Conservation (phyloP, 2,329 filamentous ascomycete genomes). For the Spiromastix sp. region DNA sequence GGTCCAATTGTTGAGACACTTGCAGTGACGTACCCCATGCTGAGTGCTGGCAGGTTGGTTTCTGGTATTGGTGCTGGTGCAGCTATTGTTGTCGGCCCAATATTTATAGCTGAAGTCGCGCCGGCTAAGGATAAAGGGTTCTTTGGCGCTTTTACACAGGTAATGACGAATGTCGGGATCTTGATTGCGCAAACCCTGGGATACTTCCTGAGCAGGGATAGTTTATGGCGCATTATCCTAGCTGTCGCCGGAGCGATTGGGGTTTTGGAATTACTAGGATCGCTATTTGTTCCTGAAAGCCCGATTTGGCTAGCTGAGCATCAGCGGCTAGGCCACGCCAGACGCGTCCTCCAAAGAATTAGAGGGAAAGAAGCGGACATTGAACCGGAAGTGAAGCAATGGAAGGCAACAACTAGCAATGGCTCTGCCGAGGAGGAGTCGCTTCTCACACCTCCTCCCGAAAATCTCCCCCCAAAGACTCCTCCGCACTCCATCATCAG, state of each 20-base stretch:
- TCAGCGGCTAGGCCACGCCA: conserved; percentile 51
- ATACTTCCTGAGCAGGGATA: conserved; percentile 72
- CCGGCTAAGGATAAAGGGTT: conserved; percentile 65
- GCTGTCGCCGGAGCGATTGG: conserved; percentile 62
- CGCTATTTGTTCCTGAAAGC: conserved; percentile 75
- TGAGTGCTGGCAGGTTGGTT: conserved; percentile 66
- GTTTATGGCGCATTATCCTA: conserved; percentile 75
- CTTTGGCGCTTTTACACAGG: conserved; percentile 73
- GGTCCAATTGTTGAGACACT: conserved; percentile 69
- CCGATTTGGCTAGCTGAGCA: conserved; percentile 73
- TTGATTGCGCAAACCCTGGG: conserved; percentile 73
- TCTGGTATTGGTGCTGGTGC: conserved; percentile 79
- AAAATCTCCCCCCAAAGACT: conserved; percentile 57
- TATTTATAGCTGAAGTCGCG: conserved; percentile 89
- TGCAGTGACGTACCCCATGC: conserved; percentile 53
- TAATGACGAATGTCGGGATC: conserved; percentile 89
- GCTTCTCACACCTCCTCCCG: conserved; percentile 47
- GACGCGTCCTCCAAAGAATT: conserved; percentile 60
- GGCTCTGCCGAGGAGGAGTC: conserved; percentile 56
- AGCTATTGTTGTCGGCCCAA: conserved; percentile 81
- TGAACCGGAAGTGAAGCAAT: conserved; percentile 58
- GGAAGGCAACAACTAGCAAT: conserved; percentile 26
- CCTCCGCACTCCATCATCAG: conserved; percentile 55
- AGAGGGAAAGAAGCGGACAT: conserved; percentile 61
- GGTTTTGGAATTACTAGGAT: conserved; percentile 53